Conservation (phyloP, 768 basidiomycete species). For the Mrakia hoshinonis region DNA sequence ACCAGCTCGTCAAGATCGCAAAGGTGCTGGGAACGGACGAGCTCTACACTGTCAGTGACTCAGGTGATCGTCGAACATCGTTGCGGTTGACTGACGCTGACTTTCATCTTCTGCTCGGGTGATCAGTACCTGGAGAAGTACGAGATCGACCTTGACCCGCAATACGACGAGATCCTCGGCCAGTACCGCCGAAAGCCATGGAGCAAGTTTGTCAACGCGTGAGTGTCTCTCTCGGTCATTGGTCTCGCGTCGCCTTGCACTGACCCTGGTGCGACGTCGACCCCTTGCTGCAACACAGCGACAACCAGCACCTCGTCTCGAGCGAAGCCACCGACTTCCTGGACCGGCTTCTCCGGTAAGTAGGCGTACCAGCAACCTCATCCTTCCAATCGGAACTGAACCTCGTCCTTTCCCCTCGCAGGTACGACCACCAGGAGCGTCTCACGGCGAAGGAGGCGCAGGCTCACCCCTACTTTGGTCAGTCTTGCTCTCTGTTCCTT, state of each 20-base stretch:
- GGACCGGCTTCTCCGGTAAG: slow-evolving; percentile 57
- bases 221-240: background rate
- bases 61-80: background rate
- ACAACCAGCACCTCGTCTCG: slow-evolving; percentile 87
- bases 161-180: slow-evolving; percentile 56
- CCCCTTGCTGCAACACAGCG: slow-evolving; percentile 18
- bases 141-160: slow-evolving; percentile 87
- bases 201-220: slow-evolving; percentile 75
- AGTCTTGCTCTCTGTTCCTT: background rate
- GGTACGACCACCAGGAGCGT: slow-evolving; percentile 95
- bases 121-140: slow-evolving; percentile 45
- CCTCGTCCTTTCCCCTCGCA: slow-evolving; percentile 33
- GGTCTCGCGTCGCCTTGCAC: background rate
- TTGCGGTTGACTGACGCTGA: background rate
- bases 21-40: slow-evolving; percentile 97
- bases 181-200: slow-evolving; percentile 83
- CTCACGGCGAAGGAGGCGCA: slow-evolving; percentile 91
- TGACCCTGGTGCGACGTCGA: background rate
- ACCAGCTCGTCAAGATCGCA: slow-evolving; percentile 94
- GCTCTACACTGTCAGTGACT: slow-evolving; percentile 54
- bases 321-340: slow-evolving; percentile 95
- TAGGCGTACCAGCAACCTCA: background rate
- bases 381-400: background rate
- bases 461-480: slow-evolving; percentile 76
- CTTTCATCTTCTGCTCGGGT: background rate